phyloP scores from a whole-genome alignment of 768 basidiomycete species.

The Pseudohyphozyma bogoriensis region DNA sequence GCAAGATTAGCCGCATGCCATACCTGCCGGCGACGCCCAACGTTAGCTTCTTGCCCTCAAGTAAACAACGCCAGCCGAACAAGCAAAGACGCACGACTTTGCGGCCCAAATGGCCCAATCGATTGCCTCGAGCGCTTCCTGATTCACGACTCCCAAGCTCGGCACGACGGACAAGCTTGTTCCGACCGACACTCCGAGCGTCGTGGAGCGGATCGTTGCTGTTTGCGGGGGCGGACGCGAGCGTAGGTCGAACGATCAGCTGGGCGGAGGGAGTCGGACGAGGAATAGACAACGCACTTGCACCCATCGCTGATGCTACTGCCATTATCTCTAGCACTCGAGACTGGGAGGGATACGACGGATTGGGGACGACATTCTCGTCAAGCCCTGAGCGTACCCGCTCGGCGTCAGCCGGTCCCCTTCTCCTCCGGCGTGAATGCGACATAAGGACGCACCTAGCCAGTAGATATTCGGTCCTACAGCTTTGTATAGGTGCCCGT shows the following conservation, averaged over 20 bases:
- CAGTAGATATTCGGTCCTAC: constrained; percentile 34
- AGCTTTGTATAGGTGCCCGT: constrained; percentile 18
- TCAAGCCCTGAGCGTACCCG: constrained; percentile 20
- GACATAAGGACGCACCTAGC: constrained; percentile 19
- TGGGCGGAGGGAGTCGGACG: rapidly evolving
- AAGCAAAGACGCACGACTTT: background rate
- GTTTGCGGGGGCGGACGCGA: no score
- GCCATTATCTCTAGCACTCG: constrained; percentile 31
- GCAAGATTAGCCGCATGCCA: constrained; percentile 28
- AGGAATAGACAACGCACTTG: constrained; percentile 9
- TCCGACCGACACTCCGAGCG: constrained; percentile 36
- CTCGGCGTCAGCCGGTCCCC: background rate
- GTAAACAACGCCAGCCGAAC: background rate
- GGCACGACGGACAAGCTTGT: constrained; percentile 35
- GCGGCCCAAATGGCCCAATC: constrained; percentile 35
- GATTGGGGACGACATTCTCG: constrained; percentile 29
- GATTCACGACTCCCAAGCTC: constrained; percentile 33
- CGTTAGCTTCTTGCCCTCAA: background rate
- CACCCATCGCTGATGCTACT: constrained; percentile 31
- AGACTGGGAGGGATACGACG: constrained; percentile 21
- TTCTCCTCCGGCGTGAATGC: background rate
- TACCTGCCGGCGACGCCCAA: constrained; percentile 4
- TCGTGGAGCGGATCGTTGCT: constrained; percentile 35
- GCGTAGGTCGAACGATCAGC: background rate
- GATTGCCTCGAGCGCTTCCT: constrained; percentile 32